A percentile compares a stretch with the other conserved stretches of the same genome.
Conservation (phyloP, 495 filamentous ascomycete species). For the Chaetomium cochliodes region DNA sequence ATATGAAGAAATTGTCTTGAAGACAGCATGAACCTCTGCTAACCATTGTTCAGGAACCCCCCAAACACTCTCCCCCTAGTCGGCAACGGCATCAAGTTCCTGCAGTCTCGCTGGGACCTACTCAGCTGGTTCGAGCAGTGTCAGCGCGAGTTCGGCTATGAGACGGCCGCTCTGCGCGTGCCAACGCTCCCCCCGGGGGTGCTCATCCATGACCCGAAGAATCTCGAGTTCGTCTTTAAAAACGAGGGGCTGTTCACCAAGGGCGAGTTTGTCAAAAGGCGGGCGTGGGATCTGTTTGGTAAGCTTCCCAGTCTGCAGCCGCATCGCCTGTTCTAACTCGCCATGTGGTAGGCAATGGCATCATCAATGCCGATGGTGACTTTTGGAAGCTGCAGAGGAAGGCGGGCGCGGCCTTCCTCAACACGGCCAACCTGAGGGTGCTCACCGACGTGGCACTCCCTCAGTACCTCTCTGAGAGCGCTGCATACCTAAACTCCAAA, state of each 20-base stretch:
- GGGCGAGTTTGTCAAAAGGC: conserved; percentile 55
- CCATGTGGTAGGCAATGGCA: conserved; percentile 49
- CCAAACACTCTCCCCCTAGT: conserved; percentile 57
- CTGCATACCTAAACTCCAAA: conserved; percentile 34
- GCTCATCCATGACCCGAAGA: conserved; percentile 58
- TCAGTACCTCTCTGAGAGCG: conserved; percentile 45
- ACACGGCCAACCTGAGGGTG: conserved; percentile 52
- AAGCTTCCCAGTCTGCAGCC: background rate
- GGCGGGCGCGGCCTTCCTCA: conserved; percentile 59
- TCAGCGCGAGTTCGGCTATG: conserved; percentile 52
- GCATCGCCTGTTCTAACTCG: background rate
- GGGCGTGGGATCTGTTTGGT: conserved; percentile 61
- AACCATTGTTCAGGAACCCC: conserved; percentile 38
- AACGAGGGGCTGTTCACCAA: conserved; percentile 58
- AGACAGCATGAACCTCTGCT: conserved; percentile 3
- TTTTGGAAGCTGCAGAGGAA: conserved; percentile 60
- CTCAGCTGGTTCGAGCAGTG: conserved; percentile 60
- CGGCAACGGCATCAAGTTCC: conserved; percentile 59
- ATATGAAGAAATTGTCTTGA: background rate
- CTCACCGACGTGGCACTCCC: conserved; percentile 57
- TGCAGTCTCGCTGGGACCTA: conserved; percentile 55
- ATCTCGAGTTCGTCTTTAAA: conserved; percentile 59
- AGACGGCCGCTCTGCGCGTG: conserved; percentile 56
- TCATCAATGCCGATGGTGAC: conserved; percentile 63
- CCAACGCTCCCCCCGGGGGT: conserved; percentile 58